Conservation (phyloP, 1,284 basidiomycete genomes). For the Coniferiporia weirii region DNA sequence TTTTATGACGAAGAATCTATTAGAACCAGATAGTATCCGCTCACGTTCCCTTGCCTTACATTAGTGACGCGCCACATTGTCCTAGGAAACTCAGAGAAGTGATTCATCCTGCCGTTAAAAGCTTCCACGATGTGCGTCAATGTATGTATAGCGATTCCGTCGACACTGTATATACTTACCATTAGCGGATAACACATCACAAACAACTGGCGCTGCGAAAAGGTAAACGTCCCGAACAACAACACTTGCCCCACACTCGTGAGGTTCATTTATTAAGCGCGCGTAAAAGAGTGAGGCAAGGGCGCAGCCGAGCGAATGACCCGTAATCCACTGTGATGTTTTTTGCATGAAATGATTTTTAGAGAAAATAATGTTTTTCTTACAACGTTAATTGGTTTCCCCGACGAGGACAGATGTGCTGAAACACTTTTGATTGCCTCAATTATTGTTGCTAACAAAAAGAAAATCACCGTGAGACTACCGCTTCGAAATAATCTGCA, state of each 20-base stretch:
- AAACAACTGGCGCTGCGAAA: slow-evolving; percentile 26
- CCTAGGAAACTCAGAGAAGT: slow-evolving; percentile 21
- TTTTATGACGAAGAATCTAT: neutral
- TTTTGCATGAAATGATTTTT: neutral
- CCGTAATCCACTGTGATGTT: slow-evolving; percentile 25
- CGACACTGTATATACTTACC: slow-evolving; percentile 13
- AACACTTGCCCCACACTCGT: slow-evolving; percentile 23
- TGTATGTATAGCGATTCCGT: neutral
- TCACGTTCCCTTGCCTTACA: slow-evolving; percentile 5
- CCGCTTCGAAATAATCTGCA: neutral
- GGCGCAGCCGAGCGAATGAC: slow-evolving; percentile 29
- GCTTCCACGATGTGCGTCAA: slow-evolving; percentile 15
- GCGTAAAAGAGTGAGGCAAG: slow-evolving; percentile 27
- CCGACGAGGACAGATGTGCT: slow-evolving; percentile 13
- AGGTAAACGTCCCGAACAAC: slow-evolving; percentile 27
- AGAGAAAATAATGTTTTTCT: neutral
- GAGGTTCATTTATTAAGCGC: slow-evolving; percentile 22
- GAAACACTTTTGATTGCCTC: slow-evolving; percentile 21
- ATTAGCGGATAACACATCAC: slow-evolving; percentile 22
- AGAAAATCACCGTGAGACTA: neutral
- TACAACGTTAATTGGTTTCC: slow-evolving; percentile 24
- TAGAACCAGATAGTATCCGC: neutral
- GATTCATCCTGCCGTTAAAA: slow-evolving; percentile 24
- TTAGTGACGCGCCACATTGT: slow-evolving; percentile 29
- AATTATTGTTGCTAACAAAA: slow-evolving; percentile 21